A percentile compares a stretch with the other conserved stretches of the same genome.
These are phyloP conservation scores for Penicillium sp. DNA, from an alignment of 2,329 filamentous ascomycete genomes.

Conservation along the genomic window DNA sequence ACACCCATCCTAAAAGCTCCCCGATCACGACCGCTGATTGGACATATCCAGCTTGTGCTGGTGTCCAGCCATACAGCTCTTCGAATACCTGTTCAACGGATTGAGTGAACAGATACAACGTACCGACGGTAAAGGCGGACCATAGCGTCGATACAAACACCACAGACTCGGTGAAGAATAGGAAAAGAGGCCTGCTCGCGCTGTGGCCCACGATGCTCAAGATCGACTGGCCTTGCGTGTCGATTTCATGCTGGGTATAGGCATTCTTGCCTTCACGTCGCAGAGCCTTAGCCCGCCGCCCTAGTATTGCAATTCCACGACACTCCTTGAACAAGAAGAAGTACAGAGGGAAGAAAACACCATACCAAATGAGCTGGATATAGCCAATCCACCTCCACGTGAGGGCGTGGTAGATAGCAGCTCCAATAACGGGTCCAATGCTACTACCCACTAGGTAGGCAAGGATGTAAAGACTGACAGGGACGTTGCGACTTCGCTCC, in stretches of 20 bases:
- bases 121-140: constrained; percentile 45
- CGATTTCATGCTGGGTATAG: constrained; percentile 34
- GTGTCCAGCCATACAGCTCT: constrained; percentile 26
- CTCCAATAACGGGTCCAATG: constrained; percentile 46
- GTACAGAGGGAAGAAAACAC: constrained; percentile 37
- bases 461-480: constrained; percentile 43
- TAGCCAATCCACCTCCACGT: constrained; percentile 41
- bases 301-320: constrained; percentile 40
- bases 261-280: constrained; percentile 29
- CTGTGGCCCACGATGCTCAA: constrained; percentile 31
- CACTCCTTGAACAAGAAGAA: constrained; percentile 41
- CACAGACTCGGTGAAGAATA: constrained; percentile 44
- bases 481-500: constrained; percentile 35
- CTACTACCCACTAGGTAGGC: constrained; percentile 41
- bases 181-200: constrained; percentile 32
- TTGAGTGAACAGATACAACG: constrained; percentile 44
- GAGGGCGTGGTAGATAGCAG: constrained; percentile 27
- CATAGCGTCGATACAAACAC: constrained; percentile 43
- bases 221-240: constrained; percentile 26
- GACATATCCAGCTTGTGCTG: constrained; percentile 36
- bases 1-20: constrained; percentile 38
- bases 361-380: constrained; percentile 42
- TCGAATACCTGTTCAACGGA: constrained; percentile 44
- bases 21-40: constrained; percentile 43
- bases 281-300: constrained; percentile 32